Evolutionary conservation across 2,329 filamentous ascomycete genomes (phyloP), one percentile per base, ranked within the genome.

Genomic region (Alternaria viburni): DNA sequence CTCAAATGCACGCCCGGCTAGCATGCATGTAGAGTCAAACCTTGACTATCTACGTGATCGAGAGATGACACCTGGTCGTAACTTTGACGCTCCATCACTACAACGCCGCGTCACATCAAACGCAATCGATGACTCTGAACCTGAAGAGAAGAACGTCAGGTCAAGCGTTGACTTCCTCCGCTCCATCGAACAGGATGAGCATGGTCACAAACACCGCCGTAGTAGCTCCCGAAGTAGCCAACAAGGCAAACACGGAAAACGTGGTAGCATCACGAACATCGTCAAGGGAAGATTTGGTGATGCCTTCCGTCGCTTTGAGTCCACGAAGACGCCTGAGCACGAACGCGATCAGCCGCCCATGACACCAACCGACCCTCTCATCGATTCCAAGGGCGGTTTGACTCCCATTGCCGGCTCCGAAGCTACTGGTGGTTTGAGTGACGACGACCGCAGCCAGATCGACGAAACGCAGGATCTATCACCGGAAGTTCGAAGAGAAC

Each of bases 221-320:
- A 87, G 84, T 61, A 84, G 80, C 67, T 89, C 87, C 32, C 79
- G 83, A 43, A 87, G 84, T 61, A 84, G 80, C 67, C 89, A 87
- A 64, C 86, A 85, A 54, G 82, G 84, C 23, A 90, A 88, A 71
- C 87, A 90, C 68, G 79, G 82, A 23, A 97, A 97, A 78, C 87
- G 92, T 11, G 86, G 89, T 1, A 96, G 92, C 77, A 81, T 97
- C 66, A 86, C 87, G 12, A 87, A 86, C 61, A 88, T 97, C 41
- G 84, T 97, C n/a, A 90, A 90, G 6, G 92, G 93, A 23, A 93
- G 91, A 70, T 97, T 98, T 77, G 93, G 94, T 1, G 94, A 97
- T 73, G 94, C 95, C 4, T 97, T 98, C 82, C 93, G 95, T 74
- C 88, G 91, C 6, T 98, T 98, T 70, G 96, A 99, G 78, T 85